Conservation (phyloP, 2,329 filamentous ascomycete genomes). For the Thyridium curvatum region DNA sequence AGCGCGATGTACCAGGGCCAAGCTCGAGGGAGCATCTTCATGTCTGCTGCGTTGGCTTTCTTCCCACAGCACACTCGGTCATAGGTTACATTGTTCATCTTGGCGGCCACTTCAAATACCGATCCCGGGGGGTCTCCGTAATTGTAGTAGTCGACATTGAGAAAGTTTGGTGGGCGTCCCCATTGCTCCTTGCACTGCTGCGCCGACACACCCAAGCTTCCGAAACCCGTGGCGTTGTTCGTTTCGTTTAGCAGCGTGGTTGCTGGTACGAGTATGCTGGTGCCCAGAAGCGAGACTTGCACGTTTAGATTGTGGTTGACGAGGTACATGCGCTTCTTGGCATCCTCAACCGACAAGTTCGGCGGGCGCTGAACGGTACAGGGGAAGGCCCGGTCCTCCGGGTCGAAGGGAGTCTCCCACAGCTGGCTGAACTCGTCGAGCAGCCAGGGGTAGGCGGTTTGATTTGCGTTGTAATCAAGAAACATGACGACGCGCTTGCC, state of each 20-base stretch:
- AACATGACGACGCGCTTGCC: constrained; percentile 72
- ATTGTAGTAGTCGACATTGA: constrained; percentile 85
- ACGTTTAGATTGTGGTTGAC: constrained; percentile 90
- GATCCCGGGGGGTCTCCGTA: constrained; percentile 58
- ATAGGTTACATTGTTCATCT: constrained; percentile 69
- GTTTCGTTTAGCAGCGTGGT: constrained; percentile 64
- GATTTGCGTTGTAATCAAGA: constrained; percentile 80
- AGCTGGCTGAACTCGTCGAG: constrained; percentile 82
- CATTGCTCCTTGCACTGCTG: constrained; percentile 57
- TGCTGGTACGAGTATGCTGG: constrained; percentile 64
- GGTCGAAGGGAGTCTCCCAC: constrained; percentile 89
- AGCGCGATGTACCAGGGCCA: background rate
- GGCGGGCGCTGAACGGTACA: constrained; percentile 76
- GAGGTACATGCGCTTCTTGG: constrained; percentile 64
- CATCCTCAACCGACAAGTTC: constrained; percentile 44
- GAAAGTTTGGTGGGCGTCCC: constrained; percentile 66
- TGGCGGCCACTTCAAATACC: constrained; percentile 69
- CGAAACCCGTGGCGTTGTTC: constrained; percentile 59
- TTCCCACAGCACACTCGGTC: constrained; percentile 51
- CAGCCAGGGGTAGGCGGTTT: constrained; percentile 73
- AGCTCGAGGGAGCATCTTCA: constrained; percentile 19
- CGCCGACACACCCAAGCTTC: constrained; percentile 59
- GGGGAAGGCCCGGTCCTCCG: constrained; percentile 57
- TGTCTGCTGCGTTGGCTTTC: constrained; percentile 42
- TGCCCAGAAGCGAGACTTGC: constrained; percentile 60